Base-by-base conservation (phyloP, 2,329 filamentous ascomycete species). In the Aspergillus eucalypticola region DNA sequence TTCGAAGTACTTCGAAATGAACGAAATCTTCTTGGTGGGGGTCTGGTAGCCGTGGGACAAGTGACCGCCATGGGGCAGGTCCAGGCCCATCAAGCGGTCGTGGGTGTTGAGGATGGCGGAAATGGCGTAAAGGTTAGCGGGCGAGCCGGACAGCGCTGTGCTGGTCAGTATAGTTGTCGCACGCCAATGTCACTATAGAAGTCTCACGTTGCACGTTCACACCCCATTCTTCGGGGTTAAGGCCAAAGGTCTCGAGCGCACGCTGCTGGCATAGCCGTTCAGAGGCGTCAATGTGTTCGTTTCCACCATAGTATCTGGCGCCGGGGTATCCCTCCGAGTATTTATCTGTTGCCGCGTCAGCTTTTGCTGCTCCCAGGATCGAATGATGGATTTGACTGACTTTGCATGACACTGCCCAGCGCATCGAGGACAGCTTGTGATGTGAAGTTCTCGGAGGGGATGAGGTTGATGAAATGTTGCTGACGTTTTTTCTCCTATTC, bases 241-340 rank as follows among this genome's bases (percentile, higher is more conserved):
- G 81, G 29, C 89, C 87, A 76, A 96, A 98, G 0, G 94, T 88
- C 78, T 96, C 87, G 11, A 98, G 82, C 17, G 95, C 95, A 71
- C 94, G 88, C 75, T 91, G 85, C 80, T 98, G 95, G 79, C 94
- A 98, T 51, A 96, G 82, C 50, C 89, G 83, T 81, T 98, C 94
- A 5, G 94, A 87, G 72, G 92, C 86, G 73, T 98, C 94, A 72
- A 98, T 98, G 77, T 93, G 92, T 79, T 97, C 90, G 77, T 98
- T 98, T 66, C 94, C 94, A 56, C 94, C 94, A 74, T 98, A 98
- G 81, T 98, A 98, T 74, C 94, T 86, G 62, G 94, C 94, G 59
- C 95, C 95, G 32, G 94, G 95, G 72, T 99, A 99, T 54, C 95
- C 95, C 78, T 99, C 95, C 0, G 95, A 98, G 81, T 99, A 99